A percentile compares a stretch with the other conserved stretches of the same genome.
phyloP scores from a whole-genome alignment of 139 green algal species.

The Chlorella sp. region DNA sequence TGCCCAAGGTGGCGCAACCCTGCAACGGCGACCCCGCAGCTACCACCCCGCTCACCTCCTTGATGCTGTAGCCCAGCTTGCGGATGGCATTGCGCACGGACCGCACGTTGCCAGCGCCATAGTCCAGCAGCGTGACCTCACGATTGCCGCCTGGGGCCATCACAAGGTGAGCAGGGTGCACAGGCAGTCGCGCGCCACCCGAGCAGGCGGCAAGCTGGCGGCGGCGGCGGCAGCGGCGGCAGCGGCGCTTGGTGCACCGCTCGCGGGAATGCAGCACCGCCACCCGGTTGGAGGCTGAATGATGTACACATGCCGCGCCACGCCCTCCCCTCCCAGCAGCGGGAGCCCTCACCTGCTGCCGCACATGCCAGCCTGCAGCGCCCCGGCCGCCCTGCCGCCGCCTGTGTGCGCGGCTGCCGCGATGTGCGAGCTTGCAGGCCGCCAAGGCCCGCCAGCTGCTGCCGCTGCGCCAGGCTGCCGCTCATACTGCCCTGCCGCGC shows the following conservation, averaged over 20 bases:
- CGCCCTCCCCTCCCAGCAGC: no score
- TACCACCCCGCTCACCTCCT: conserved; percentile 82
- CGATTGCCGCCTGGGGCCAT: background rate
- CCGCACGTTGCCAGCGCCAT: conserved; percentile 98
- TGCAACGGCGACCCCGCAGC: background rate
- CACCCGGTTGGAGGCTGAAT: no score
- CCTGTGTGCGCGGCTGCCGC: background rate
- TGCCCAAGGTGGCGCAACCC: no score
- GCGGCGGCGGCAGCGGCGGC: background rate
- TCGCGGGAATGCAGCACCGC: no score
- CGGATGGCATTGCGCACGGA: conserved; percentile 96
- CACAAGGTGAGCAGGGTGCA: background rate
- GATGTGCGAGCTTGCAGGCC: background rate
- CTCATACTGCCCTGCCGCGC: no score
- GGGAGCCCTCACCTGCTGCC: background rate
- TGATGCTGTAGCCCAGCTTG: conserved; percentile 90
- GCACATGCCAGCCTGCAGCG: conserved; percentile 5
- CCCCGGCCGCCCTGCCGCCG: background rate
- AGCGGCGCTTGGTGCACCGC: background rate
- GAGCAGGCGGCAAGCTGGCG: background rate
- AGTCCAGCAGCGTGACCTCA: conserved; percentile 94
- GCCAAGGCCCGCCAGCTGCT: background rate
- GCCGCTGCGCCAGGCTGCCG: no score
- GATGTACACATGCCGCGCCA: no score
- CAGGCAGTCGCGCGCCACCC: background rate